These are phyloP conservation scores for Tulasnella sp. DNA, from an alignment of 768 basidiomycete species.

Conservation along the genomic window DNA sequence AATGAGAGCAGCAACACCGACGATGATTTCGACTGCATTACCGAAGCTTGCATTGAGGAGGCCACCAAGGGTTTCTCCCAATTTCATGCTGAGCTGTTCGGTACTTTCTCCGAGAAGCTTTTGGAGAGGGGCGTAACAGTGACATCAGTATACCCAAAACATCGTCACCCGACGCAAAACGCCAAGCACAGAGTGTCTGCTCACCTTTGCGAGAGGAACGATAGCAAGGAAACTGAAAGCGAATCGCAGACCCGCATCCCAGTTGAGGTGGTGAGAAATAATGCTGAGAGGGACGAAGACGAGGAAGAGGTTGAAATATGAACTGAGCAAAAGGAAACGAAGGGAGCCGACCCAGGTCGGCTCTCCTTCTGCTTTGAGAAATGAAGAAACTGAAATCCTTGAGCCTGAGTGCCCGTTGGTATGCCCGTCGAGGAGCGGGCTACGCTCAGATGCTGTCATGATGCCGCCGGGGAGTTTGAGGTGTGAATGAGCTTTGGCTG, in stretches of 20 bases:
- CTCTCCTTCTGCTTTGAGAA: slow-evolving; percentile 48
- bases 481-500: background rate
- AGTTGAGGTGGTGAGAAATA: slow-evolving; percentile 58
- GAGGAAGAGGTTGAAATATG: slow-evolving; percentile 73
- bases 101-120: slow-evolving; percentile 78
- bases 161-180: slow-evolving; percentile 26
- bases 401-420: slow-evolving; percentile 4
- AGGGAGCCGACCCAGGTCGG: slow-evolving; percentile 59
- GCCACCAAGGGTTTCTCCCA: slow-evolving; percentile 83
- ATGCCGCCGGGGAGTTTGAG: background rate
- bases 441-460: background rate
- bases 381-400: background rate
- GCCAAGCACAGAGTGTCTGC: background rate
- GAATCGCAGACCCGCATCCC: slow-evolving; percentile 76
- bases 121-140: background rate
- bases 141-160: slow-evolving; percentile 19
- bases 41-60: slow-evolving; percentile 65
- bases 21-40: slow-evolving; percentile 77
- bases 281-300: slow-evolving; percentile 74
- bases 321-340: slow-evolving; percentile 57
- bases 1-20: slow-evolving; percentile 77
- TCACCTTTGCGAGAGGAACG: slow-evolving; percentile 80
- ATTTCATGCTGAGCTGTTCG: slow-evolving; percentile 69
- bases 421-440: slow-evolving; percentile 23
- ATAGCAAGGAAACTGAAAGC: slow-evolving; percentile 76